Base-by-base conservation (phyloP, 1,284 basidiomycete species). In the Ganoderma lingzhi region DNA sequence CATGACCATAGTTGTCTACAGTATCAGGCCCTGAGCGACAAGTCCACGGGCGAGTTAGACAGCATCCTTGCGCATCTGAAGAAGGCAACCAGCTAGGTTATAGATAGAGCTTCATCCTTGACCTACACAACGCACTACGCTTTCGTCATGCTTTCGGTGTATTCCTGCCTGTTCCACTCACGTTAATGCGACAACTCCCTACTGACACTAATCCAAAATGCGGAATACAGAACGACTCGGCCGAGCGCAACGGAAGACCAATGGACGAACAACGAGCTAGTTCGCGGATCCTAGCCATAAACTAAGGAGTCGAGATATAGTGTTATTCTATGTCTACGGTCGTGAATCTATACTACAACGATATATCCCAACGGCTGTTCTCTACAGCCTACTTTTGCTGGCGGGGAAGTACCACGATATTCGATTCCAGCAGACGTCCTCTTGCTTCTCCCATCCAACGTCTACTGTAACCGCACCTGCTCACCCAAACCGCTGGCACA, bases 11-110 rank as follows among this genome's bases (percentile, higher is more conserved):
- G 35, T 14, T 41, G 6, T 67, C 39, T 63, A 8, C 68, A 94
- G 93, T 92, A 94, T 76, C 91, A 93, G 78, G 91, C 90, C 72
- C 80, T 94, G 12, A 83, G 84, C 0, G 89, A 93, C 72, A 86
- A 82, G 69, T 84, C 88, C 67, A 79, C 93, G 23, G 81, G 77
- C 0, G 90, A 93, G 61, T 81, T 93, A 10, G 93, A 95, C 77
- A 87, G 86, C 67, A 84, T 89, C 66, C 77, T 94, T 19, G 83
- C 84, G 1, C 85, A 86, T 60, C 79, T 92, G 65, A 93, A 93
- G 79, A 93, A 90, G 76, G 81, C 82, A 17, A 85, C 85, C 0
- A 74, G 72, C 70, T 62, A 76, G 74, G 23, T 17, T 30, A 2
- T 14, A 6, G 8, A 17, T 37, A 58, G 17, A n/a, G 32, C 19